Percentiles rank a stretch among this genome's conserved stretches.
These are phyloP conservation scores for Zygnema circumcarinatum DNA, from an alignment of 139 green algal genomes.

Conservation along the genomic window DNA sequence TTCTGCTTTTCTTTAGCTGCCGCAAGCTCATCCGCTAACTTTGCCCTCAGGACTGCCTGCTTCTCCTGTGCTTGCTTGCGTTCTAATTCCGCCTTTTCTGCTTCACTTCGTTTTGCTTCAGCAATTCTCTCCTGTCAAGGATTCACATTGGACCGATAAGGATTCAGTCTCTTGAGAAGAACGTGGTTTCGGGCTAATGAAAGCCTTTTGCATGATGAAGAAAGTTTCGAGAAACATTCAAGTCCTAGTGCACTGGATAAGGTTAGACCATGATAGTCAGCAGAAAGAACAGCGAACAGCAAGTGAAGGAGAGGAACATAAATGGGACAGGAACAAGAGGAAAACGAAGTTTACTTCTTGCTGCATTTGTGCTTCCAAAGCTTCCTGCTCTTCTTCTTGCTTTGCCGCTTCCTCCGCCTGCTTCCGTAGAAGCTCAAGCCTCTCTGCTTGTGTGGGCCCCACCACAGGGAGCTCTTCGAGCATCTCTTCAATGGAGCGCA, in stretches of 20 bases:
- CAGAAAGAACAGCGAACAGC: too few species aligned
- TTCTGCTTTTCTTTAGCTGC: constrained; percentile 24
- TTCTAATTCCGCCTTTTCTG: constrained; percentile 23
- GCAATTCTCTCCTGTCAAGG: constrained; percentile 3
- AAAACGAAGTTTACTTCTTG: constrained; percentile 14
- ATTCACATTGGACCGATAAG: background rate
- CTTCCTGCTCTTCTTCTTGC: constrained; percentile 19
- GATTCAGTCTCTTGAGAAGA: too few species aligned
- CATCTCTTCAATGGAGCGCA: constrained; percentile 42
- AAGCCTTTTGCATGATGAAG: too few species aligned
- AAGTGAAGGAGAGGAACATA: too few species aligned
- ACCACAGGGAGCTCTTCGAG: constrained; percentile 32
- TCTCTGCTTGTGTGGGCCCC: constrained; percentile 15
- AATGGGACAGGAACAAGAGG: too few species aligned
- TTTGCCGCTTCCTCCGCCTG: constrained; percentile 17
- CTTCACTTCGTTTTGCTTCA: constrained; percentile 2
- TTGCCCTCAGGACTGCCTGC: background rate
- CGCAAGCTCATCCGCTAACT: constrained; percentile 10
- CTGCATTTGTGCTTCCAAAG: constrained; percentile 18
- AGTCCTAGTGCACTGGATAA: too few species aligned
- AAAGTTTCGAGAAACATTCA: too few species aligned
- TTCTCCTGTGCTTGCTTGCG: background rate
- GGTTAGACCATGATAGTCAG: too few species aligned
- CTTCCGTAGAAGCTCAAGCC: constrained; percentile 11
- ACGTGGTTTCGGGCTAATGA: too few species aligned